phyloP scores from a whole-genome alignment of 1,284 basidiomycete genomes.

The Leccinum huronense region DNA sequence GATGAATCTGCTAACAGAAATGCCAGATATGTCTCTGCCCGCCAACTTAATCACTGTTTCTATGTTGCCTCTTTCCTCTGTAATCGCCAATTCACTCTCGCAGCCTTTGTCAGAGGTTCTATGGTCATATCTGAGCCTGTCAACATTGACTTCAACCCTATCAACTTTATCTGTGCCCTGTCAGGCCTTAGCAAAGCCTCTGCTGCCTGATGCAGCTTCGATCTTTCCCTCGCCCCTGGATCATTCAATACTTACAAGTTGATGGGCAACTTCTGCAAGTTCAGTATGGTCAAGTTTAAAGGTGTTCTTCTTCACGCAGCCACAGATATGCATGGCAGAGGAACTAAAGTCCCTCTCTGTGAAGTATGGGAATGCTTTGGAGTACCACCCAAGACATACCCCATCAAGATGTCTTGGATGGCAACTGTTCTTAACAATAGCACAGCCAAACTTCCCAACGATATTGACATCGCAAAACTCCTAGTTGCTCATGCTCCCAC shows the following conservation, averaged over 20 bases:
- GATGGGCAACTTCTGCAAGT: background rate
- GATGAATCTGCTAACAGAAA: background rate
- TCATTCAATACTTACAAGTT: background rate
- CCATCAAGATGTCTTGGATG: background rate
- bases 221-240: background rate
- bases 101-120: background rate
- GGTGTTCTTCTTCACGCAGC: background rate
- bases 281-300: background rate
- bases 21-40: background rate
- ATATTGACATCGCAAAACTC: background rate
- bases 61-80: background rate
- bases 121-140: background rate
- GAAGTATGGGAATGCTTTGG: background rate
- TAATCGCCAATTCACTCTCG: background rate
- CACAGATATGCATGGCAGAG: background rate
- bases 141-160: background rate
- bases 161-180: background rate
- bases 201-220: background rate
- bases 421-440: no score
- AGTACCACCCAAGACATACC: background rate
- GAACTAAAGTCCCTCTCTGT: background rate
- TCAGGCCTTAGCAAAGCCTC: background rate
- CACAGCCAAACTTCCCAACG: background rate
- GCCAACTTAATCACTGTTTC: background rate
- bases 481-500: background rate